A percentile compares a stretch with the other conserved stretches of the same genome.
phyloP scores from a whole-genome alignment of 306 rosid species.

The Hylodesmum podocarpum region DNA sequence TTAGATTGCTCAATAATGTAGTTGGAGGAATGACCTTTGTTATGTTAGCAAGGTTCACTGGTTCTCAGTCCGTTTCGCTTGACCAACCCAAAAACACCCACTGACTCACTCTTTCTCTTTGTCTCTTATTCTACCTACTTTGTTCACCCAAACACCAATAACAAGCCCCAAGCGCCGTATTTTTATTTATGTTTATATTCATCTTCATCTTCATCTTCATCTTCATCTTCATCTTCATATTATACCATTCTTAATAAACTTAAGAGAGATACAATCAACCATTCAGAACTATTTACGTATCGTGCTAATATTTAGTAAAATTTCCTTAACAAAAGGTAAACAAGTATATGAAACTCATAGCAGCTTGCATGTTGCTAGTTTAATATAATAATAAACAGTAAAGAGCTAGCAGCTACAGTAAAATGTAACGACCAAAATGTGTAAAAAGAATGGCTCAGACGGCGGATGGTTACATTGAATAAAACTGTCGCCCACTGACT shows the following conservation, averaged over 20 bases:
- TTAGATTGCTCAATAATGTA: conserved; percentile 69
- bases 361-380: background rate
- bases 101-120: background rate
- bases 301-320: background rate
- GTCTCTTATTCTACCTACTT: too few relatives aligned
- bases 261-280: background rate
- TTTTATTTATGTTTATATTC: too few relatives aligned
- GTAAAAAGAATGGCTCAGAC: background rate
- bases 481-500: too few relatives aligned
- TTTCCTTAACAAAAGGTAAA: background rate
- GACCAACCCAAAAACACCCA: background rate
- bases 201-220: too few relatives aligned
- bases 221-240: too few relatives aligned
- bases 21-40: conserved; percentile 83
- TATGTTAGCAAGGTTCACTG: conserved; percentile 65
- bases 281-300: background rate
- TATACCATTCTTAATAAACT: too few relatives aligned
- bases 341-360: background rate
- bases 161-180: too few relatives aligned
- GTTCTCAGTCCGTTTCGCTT: conserved; percentile 44
- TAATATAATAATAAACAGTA: background rate
- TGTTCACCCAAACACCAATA: too few relatives aligned
- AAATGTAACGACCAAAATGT: background rate
- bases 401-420: background rate
- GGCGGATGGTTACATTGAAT: background rate